Evolutionary conservation across 805 yeast species (phyloP).

Genomic region (Ascoidea rubescens): DNA sequence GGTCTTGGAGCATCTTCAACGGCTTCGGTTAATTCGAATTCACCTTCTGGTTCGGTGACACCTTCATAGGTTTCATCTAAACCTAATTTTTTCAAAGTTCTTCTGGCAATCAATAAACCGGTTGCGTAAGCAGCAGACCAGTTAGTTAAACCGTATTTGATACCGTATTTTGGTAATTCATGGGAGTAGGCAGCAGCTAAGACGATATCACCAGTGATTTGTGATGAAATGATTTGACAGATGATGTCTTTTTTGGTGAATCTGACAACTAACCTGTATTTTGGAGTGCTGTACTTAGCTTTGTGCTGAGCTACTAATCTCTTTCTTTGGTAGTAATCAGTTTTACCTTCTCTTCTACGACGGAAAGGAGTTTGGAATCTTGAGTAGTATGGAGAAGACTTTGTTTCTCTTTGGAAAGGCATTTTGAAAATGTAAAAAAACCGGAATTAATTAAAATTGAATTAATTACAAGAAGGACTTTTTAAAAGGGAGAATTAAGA

Average conservation of each 20-base stretch:
- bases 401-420: conserved; percentile 57
- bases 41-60: conserved; percentile 99
- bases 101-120: conserved; percentile 97
- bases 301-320: conserved; percentile 98
- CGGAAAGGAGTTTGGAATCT: conserved; percentile 99
- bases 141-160: conserved; percentile 97
- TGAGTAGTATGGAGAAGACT: conserved; percentile 92
- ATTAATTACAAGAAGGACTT: too few species aligned
- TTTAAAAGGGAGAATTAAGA: too few species aligned
- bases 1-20: conserved; percentile 99
- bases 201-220: conserved; percentile 93
- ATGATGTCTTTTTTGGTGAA: conserved; percentile 99
- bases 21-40: conserved; percentile 95
- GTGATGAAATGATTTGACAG: conserved; percentile 93
- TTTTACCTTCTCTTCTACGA: conserved; percentile 99
- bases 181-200: conserved; percentile 97
- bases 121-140: conserved; percentile 99
- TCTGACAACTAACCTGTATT: conserved; percentile 98
- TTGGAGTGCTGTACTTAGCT: conserved; percentile 99
- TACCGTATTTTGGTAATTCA: conserved; percentile 97
- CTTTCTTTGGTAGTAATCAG: conserved; percentile 99
- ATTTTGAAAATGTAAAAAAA: conserved; percentile 25
- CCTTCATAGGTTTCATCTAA: conserved; percentile 96
- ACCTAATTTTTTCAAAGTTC: conserved; percentile 95
- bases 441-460: not conserved